These are phyloP conservation scores for Lyophyllum semitale DNA, from an alignment of 768 basidiomycete genomes.

Conservation along the genomic window DNA sequence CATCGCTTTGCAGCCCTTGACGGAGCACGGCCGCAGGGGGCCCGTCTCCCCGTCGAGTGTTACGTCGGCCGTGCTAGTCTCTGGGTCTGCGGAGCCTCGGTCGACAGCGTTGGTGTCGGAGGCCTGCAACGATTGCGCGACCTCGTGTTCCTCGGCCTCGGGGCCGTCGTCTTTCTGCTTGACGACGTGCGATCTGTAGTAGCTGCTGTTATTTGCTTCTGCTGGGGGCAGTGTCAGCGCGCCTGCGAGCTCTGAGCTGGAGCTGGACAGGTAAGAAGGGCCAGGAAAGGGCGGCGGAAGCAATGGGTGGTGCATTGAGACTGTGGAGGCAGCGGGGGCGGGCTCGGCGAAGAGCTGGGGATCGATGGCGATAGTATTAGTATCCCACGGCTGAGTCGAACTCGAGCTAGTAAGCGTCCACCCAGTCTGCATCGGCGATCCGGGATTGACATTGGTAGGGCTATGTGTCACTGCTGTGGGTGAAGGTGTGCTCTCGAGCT, in stretches of 20 bases:
- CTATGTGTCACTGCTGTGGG: no score
- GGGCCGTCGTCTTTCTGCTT: not conserved
- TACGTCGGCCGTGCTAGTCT: not conserved
- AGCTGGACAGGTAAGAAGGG: constrained; percentile 28
- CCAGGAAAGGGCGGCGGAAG: constrained; percentile 27
- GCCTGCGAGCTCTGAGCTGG: constrained; percentile 49
- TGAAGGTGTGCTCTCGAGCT: not conserved
- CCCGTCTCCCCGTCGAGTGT: not conserved
- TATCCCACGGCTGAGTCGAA: constrained; percentile 8
- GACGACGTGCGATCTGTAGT: not conserved
- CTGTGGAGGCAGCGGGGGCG: not conserved
- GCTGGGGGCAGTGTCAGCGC: constrained; percentile 42
- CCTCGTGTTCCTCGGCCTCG: constrained; percentile 13
- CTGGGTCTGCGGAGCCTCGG: not conserved
- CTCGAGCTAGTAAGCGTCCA: not conserved
- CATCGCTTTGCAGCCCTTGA: constrained; percentile 54
- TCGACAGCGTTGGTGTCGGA: not conserved
- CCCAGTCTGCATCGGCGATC: no score
- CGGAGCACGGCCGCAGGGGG: constrained; percentile 44
- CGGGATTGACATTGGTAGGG: no score
- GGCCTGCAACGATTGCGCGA: not conserved
- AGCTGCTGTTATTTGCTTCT: not conserved
- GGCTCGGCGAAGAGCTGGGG: constrained; percentile 17
- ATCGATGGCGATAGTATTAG: constrained; percentile 16
- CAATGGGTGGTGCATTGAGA: not conserved